Conservation (phyloP, 768 basidiomycete genomes). For the Podaxis sp. region DNA sequence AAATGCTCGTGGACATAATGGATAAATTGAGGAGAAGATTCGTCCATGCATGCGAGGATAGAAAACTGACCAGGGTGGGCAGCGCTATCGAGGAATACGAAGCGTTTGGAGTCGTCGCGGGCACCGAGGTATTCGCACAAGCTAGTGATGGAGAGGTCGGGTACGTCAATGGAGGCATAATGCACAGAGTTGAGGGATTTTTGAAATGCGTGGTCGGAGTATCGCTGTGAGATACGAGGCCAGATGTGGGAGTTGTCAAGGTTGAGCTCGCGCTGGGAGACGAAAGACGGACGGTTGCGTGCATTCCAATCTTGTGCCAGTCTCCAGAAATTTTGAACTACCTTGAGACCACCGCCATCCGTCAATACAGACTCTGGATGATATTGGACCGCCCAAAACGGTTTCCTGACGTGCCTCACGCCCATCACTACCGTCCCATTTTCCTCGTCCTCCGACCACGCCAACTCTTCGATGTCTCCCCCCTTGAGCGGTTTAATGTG, state of each 20-base stretch:
- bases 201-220: constrained; percentile 20
- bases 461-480: constrained; percentile 60
- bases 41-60: constrained; percentile 62
- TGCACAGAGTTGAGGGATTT: constrained; percentile 28
- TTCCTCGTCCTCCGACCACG: constrained; percentile 70
- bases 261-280: constrained; percentile 26
- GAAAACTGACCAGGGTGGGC: constrained; percentile 72
- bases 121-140: constrained; percentile 67
- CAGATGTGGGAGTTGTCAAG: constrained; percentile 46
- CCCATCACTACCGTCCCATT: constrained; percentile 78
- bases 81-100: constrained; percentile 77
- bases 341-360: constrained; percentile 60
- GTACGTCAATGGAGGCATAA: constrained; percentile 35
- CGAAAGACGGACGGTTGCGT: constrained; percentile 39
- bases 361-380: constrained; percentile 86
- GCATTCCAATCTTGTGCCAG: constrained; percentile 61
- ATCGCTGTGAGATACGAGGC: constrained; percentile 44
- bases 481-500: constrained; percentile 49
- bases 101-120: constrained; percentile 53
- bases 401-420: constrained; percentile 55
- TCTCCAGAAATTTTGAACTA: constrained; percentile 75
- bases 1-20: constrained; percentile 50
- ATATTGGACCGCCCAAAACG: constrained; percentile 89
- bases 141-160: constrained; percentile 37
- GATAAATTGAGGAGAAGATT: constrained; percentile 54